phyloP scores from a whole-genome alignment of 2,329 filamentous ascomycete genomes.

The Aspergillus sp. region DNA sequence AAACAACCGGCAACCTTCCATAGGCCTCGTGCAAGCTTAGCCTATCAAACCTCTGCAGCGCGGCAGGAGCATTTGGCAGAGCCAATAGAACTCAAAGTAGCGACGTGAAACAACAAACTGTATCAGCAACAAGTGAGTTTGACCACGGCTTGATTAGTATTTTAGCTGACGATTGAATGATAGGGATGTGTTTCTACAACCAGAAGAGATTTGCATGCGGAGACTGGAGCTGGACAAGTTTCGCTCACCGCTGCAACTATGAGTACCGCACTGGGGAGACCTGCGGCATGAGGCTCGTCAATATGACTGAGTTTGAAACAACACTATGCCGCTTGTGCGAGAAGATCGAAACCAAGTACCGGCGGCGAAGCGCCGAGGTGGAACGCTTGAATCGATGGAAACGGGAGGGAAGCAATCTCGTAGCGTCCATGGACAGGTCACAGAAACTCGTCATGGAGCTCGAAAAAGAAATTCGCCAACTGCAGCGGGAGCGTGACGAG shows the following conservation, averaged over 20 bases:
- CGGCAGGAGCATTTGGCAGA: conserved; percentile 26
- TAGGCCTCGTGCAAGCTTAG: conserved; percentile 27
- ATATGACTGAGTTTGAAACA: conserved; percentile 64
- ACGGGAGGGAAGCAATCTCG: conserved; percentile 64
- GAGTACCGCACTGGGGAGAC: conserved; percentile 96
- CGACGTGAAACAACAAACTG: conserved; percentile 38
- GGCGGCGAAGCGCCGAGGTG: conserved; percentile 71
- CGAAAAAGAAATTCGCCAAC: conserved; percentile 66
- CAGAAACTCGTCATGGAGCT: conserved; percentile 72
- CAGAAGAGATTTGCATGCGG: conserved; percentile 81
- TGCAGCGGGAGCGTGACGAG: conserved; percentile 59
- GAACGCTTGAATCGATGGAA: conserved; percentile 77
- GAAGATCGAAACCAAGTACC: conserved; percentile 82
- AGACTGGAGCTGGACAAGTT: conserved; percentile 93
- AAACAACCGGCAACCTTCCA: conserved; percentile 23
- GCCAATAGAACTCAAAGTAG: conserved; percentile 34
- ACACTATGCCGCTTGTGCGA: conserved; percentile 82
- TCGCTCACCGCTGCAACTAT: conserved; percentile 88
- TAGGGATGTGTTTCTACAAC: conserved; percentile 92
- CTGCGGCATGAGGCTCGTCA: conserved; percentile 89
- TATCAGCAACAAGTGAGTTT: conserved; percentile 36
- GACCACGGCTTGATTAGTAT: conserved; percentile 21
- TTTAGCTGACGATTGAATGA: conserved; percentile 33
- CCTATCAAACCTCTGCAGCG: conserved; percentile 37
- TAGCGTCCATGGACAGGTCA: conserved; percentile 66